Evolutionary conservation across 2,329 filamentous ascomycete species (phyloP).

Genomic region (Trichophyton simii): DNA sequence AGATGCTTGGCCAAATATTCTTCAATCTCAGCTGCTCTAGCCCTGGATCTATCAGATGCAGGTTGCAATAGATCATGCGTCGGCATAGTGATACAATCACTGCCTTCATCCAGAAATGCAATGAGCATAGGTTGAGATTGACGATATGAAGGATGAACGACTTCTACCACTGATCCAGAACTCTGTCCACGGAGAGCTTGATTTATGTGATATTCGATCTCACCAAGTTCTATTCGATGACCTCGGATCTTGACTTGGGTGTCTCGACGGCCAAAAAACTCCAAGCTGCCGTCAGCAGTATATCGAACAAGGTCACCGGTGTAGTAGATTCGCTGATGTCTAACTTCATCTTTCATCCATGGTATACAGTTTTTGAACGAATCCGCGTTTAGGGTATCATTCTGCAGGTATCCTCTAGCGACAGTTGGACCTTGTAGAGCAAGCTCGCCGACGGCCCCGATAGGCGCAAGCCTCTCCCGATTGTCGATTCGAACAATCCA

Average conservation of each 20-base stretch:
- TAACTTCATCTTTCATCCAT: not conserved
- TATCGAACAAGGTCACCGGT: conserved; percentile 16
- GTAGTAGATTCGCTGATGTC: not conserved
- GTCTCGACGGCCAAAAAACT: conserved; percentile 18
- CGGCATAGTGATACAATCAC: not conserved
- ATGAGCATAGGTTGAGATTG: not conserved
- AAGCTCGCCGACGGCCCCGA: conserved; percentile 31
- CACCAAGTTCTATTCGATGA: conserved; percentile 69
- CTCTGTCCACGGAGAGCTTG: not conserved
- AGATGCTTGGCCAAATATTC: conserved; percentile 10
- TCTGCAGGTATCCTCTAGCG: conserved; percentile 25
- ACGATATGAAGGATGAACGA: not conserved
- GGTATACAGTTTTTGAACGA: conserved; percentile 4
- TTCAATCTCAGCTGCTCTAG: not conserved
- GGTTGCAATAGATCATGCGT: conserved; percentile 26
- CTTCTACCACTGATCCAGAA: not conserved
- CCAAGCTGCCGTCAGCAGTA: conserved; percentile 11
- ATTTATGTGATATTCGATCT: conserved; percentile 51
- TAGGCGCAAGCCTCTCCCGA: conserved; percentile 19
- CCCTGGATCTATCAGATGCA: not conserved
- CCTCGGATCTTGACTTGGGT: conserved; percentile 71
- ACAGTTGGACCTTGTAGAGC: conserved; percentile 28
- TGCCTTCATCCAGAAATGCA: not conserved
- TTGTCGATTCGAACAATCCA: conserved; percentile 24
- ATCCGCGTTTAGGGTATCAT: not conserved